phyloP scores from a whole-genome alignment of 345 rosid genomes.

The Melaleuca quinquenervia region DNA sequence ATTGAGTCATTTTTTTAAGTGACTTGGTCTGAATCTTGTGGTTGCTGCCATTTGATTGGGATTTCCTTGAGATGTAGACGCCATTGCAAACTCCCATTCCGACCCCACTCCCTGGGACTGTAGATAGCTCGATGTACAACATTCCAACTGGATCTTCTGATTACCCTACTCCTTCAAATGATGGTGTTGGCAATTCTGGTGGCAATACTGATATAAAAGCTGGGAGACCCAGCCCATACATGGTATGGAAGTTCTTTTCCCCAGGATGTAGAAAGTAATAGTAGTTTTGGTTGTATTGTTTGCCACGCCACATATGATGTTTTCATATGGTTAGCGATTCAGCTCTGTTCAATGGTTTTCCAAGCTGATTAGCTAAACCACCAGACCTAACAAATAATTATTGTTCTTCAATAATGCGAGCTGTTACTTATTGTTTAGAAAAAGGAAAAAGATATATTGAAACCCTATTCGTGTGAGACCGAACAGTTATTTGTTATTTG shows the following conservation, averaged over 20 bases:
- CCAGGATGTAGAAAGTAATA: neutral
- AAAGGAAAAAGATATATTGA: neutral
- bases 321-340: neutral
- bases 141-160: slow-evolving; percentile 84
- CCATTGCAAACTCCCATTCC: slow-evolving; percentile 81
- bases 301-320: neutral
- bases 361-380: neutral
- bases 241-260: slow-evolving; percentile 32
- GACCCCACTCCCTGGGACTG: slow-evolving; percentile 62
- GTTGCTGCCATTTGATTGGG: neutral
- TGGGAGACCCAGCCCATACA: slow-evolving; percentile 74
- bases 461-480: neutral
- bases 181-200: slow-evolving; percentile 33
- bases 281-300: neutral
- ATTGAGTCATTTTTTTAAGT: neutral
- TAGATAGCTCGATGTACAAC: slow-evolving; percentile 77
- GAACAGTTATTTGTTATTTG: neutral
- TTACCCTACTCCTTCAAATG: slow-evolving; percentile 54
- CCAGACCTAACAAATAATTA: neutral
- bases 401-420: neutral
- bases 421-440: neutral
- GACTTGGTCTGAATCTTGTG: neutral
- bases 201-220: slow-evolving; percentile 46
- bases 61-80: slow-evolving; percentile 37
- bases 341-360: neutral